Percentiles rank a stretch among this genome's conserved stretches.
These are phyloP conservation scores for Linanthus parryae DNA, from an alignment of 148 eudicot species.

Conservation along the genomic window DNA sequence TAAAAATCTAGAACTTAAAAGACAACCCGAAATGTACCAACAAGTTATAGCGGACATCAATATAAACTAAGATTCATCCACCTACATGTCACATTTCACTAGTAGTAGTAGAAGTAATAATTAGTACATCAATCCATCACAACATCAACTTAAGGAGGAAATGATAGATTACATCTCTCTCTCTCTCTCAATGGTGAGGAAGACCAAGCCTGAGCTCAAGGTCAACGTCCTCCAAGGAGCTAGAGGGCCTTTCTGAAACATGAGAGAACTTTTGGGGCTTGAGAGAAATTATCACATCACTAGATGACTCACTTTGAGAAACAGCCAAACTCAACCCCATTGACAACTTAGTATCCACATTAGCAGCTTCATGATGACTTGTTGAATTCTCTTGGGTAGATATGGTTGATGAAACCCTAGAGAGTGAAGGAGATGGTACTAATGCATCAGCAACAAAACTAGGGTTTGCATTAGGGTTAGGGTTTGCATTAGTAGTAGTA, in stretches of 20 bases:
- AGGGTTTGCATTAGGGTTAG: not conserved
- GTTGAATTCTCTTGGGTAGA: not conserved
- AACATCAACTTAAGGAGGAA: not conserved
- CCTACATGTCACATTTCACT: no score
- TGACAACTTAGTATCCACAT: conserved; percentile 16
- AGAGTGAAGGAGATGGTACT: conserved; percentile 7
- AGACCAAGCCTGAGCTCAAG: conserved; percentile 89
- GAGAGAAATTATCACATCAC: conserved; percentile 6
- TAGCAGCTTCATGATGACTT: not conserved
- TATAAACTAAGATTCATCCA: no score
- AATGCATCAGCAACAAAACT: no score
- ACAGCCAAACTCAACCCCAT: conserved; percentile 24
- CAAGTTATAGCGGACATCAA: no score
- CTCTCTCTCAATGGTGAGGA: conserved; percentile 12
- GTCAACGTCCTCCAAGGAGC: conserved; percentile 44
- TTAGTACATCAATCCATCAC: not conserved
- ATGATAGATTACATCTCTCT: not conserved
- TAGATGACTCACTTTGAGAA: conserved; percentile 4
- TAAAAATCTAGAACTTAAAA: no score
- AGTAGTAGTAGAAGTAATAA: no score
- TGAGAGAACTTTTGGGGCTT: conserved; percentile 40
- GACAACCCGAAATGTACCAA: no score
- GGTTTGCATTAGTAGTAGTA: conserved; percentile 7
- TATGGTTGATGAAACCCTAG: not conserved
- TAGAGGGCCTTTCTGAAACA: conserved; percentile 1